These are phyloP conservation scores for Diatrype stigma DNA, from an alignment of 2,329 filamentous ascomycete species.

Conservation along the genomic window DNA sequence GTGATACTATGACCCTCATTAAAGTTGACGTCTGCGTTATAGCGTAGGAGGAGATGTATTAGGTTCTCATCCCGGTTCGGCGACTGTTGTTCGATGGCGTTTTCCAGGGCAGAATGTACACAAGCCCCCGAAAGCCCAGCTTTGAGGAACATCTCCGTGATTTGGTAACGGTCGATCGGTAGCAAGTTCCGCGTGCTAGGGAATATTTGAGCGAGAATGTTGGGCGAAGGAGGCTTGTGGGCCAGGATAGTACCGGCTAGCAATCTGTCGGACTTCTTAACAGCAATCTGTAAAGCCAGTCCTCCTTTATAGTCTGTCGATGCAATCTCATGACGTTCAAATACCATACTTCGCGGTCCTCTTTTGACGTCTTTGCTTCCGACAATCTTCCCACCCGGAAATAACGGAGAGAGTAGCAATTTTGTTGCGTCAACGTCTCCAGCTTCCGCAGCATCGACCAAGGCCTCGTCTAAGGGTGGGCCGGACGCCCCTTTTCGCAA, in stretches of 20 bases:
- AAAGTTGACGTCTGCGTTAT: slow-evolving; percentile 52
- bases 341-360: slow-evolving; percentile 28
- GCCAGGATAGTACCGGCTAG: slow-evolving; percentile 44
- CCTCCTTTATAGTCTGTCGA: slow-evolving; percentile 50
- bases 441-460: slow-evolving; percentile 46
- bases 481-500: slow-evolving; percentile 49
- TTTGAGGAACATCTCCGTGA: slow-evolving; percentile 47
- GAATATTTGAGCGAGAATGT: slow-evolving; percentile 46
- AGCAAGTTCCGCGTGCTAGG: slow-evolving; percentile 42
- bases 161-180: slow-evolving; percentile 39
- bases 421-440: slow-evolving; percentile 44
- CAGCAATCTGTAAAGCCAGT: slow-evolving; percentile 45
- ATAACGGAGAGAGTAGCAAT: slow-evolving; percentile 46
- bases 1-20: slow-evolving; percentile 46
- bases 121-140: slow-evolving; percentile 42
- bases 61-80: slow-evolving; percentile 46
- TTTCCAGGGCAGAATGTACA: slow-evolving; percentile 47
- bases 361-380: slow-evolving; percentile 22
- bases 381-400: slow-evolving; percentile 32
- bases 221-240: slow-evolving; percentile 39
- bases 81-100: slow-evolving; percentile 46
- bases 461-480: slow-evolving; percentile 40
- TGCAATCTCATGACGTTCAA: slow-evolving; percentile 44
- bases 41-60: slow-evolving; percentile 47
- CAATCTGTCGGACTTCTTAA: slow-evolving; percentile 39